These are phyloP conservation scores for Eucalyptus virginea DNA, from an alignment of 345 rosid species.

Conservation along the genomic window DNA sequence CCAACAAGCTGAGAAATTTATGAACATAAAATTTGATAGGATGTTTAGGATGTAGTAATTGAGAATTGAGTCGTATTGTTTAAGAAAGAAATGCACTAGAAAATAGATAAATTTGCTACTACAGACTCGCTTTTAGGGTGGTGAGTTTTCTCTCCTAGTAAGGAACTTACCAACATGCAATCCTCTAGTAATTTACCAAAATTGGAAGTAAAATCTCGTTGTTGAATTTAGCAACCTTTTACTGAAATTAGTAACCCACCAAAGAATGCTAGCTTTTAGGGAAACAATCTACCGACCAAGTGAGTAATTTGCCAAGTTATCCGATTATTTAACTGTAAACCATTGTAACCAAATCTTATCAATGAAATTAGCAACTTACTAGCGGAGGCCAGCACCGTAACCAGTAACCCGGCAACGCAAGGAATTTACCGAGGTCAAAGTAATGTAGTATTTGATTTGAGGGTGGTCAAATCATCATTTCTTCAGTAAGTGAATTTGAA, in stretches of 20 bases:
- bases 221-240: neutral
- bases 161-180: neutral
- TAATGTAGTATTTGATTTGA: neutral
- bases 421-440: neutral
- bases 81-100: neutral
- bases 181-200: neutral
- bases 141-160: neutral
- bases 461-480: neutral
- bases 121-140: neutral
- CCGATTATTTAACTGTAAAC: neutral
- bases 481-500: neutral
- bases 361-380: neutral
- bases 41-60: neutral
- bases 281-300: neutral
- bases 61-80: neutral
- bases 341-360: neutral
- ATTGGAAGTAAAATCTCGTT: neutral
- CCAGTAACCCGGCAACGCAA: neutral
- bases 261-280: neutral
- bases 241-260: neutral
- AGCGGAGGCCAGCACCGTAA: neutral
- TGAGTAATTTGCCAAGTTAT: neutral
- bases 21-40: rapidly evolving
- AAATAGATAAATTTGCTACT: neutral
- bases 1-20: neutral